Conservation (phyloP, 352 stramenopile genomes). For the Phytophthora macrochlamydospora region DNA sequence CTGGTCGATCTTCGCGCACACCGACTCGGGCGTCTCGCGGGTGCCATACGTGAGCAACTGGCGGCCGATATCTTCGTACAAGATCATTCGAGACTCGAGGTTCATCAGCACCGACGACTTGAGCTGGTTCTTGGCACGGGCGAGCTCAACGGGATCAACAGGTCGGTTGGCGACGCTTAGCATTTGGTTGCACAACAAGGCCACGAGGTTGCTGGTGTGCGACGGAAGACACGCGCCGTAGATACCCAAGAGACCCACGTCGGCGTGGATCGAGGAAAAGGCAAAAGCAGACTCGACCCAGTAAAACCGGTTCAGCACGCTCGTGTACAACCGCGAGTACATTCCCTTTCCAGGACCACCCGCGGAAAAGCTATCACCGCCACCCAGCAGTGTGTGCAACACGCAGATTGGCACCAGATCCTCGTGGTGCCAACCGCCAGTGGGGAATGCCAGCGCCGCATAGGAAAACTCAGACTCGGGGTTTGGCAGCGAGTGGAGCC, state of each 20-base stretch:
- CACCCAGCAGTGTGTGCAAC: constrained; percentile 97
- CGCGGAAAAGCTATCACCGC: constrained; percentile 98
- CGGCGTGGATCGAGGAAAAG: constrained; percentile 96
- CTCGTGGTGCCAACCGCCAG: constrained; percentile 96
- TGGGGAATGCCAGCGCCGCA: constrained; percentile 96
- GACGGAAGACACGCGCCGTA: constrained; percentile 86
- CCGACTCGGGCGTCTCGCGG: constrained; percentile 87
- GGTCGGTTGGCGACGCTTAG: constrained; percentile 79
- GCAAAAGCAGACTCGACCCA: constrained; percentile 98
- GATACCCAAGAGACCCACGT: constrained; percentile 96
- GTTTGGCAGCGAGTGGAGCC: constrained; percentile 69
- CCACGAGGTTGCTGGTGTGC: constrained; percentile 92
- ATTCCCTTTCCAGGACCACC: constrained; percentile 99
- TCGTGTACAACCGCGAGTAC: constrained; percentile 99
- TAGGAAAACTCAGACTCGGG: constrained; percentile 85
- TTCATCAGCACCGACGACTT: constrained; percentile 99
- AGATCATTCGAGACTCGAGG: constrained; percentile 96
- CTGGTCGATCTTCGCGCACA: constrained; percentile 89
- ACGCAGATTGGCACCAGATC: constrained; percentile 97
- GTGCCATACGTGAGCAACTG: constrained; percentile 97
- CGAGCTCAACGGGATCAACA: constrained; percentile 90
- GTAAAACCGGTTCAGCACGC: constrained; percentile 97
- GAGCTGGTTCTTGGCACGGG: constrained; percentile 98
- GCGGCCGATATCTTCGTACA: constrained; percentile 99
- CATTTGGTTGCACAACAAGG: constrained; percentile 94